These are phyloP conservation scores for Collybia mongolica DNA, from an alignment of 768 basidiomycete genomes.

Conservation along the genomic window DNA sequence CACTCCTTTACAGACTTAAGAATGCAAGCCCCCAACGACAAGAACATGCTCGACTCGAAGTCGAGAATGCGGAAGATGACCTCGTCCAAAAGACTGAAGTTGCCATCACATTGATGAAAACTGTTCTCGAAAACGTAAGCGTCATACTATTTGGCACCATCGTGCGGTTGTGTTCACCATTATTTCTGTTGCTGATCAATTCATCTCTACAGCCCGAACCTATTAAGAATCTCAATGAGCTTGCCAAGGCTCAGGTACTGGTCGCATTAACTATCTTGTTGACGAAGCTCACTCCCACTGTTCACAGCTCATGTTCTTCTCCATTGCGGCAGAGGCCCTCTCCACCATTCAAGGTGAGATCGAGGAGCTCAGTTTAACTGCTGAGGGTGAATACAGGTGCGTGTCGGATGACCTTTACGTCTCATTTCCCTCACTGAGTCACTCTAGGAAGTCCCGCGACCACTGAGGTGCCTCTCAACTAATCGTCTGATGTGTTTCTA, in stretches of 20 bases:
- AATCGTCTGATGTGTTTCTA: background rate
- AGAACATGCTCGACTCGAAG: constrained; percentile 90
- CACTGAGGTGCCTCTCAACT: constrained; percentile 63
- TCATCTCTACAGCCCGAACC: constrained; percentile 76
- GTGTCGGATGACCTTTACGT: constrained; percentile 2
- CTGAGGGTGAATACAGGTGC: constrained; percentile 93
- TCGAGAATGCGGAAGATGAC: constrained; percentile 93
- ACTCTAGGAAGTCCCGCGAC: constrained; percentile 80
- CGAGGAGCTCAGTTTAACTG: constrained; percentile 88
- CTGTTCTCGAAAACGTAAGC: constrained; percentile 95
- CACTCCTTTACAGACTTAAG: constrained; percentile 60
- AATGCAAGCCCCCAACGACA: constrained; percentile 70
- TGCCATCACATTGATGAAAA: constrained; percentile 95
- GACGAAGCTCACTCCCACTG: background rate
- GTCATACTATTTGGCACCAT: background rate
- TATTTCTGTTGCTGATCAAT: background rate
- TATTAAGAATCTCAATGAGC: constrained; percentile 88
- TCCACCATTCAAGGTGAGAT: constrained; percentile 87
- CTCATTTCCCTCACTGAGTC: background rate
- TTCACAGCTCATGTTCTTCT: constrained; percentile 65
- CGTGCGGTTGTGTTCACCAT: background rate
- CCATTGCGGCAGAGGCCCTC: constrained; percentile 76
- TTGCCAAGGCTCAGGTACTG: constrained; percentile 84
- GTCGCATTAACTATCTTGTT: background rate
- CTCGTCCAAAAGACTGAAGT: constrained; percentile 98